Evolutionary conservation across 2,329 filamentous ascomycete species (phyloP).

Genomic region (Mariannaea sp.): DNA sequence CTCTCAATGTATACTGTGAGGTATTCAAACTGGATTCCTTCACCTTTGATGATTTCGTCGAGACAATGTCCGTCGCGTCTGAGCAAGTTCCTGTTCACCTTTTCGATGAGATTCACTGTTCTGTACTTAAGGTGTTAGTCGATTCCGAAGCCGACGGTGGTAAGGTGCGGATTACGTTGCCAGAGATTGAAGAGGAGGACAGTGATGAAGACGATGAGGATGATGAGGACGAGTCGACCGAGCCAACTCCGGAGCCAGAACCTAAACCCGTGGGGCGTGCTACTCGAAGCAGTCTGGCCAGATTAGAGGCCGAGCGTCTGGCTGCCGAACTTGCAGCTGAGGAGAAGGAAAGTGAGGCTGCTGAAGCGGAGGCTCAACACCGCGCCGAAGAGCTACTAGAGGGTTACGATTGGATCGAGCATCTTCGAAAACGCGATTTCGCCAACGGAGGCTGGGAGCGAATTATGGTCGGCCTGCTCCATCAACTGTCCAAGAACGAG

Average conservation of each 20-base stretch:
- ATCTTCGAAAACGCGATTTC: constrained; percentile 83
- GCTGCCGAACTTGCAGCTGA: constrained; percentile 63
- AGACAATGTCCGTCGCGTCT: constrained; percentile 80
- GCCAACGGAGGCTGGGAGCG: constrained; percentile 88
- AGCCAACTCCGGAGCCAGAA: constrained; percentile 72
- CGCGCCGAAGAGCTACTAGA: constrained; percentile 77
- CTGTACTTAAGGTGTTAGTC: constrained; percentile 85
- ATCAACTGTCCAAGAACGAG: constrained; percentile 81
- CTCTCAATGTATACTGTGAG: constrained; percentile 96
- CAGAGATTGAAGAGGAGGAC: constrained; percentile 73
- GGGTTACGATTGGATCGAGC: constrained; percentile 82
- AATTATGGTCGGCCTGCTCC: constrained; percentile 83
- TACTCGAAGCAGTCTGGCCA: constrained; percentile 84
- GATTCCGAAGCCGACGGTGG: constrained; percentile 75
- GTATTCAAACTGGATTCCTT: constrained; percentile 95
- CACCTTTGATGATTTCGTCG: constrained; percentile 94
- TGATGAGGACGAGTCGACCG: constrained; percentile 57
- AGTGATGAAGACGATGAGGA: constrained; percentile 68
- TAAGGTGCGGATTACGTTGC: constrained; percentile 77
- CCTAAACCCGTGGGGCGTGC: constrained; percentile 70
- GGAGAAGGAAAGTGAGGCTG: constrained; percentile 53
- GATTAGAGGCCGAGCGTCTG: constrained; percentile 73
- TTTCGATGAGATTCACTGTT: constrained; percentile 89
- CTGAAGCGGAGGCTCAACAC: constrained; percentile 59
- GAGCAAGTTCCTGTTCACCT: constrained; percentile 79